Conservation (phyloP, 176 grass and related monocot genomes). For the Cenchrus americanus region DNA sequence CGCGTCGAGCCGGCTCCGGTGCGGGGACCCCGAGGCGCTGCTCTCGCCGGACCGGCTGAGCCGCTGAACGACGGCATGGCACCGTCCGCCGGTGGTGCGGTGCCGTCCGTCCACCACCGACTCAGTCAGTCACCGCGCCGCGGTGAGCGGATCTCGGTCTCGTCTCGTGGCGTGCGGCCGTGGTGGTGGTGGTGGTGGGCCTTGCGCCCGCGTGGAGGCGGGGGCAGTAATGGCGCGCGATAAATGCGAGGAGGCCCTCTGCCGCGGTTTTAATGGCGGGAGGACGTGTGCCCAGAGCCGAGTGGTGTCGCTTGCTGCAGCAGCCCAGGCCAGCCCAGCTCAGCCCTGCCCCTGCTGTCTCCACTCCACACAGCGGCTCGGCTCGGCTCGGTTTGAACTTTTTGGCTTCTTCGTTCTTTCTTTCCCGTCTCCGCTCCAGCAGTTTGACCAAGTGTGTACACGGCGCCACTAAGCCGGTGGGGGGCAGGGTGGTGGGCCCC, state of each 20-base stretch:
- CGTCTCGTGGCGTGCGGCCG: neutral
- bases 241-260: slow-evolving; percentile 45
- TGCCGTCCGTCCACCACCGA: too few species aligned
- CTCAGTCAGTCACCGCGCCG: neutral
- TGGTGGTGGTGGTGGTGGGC: slow-evolving; percentile 47
- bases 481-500: neutral
- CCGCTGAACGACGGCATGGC: slow-evolving; percentile 25
- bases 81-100: neutral
- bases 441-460: neutral
- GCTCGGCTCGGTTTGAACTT: neutral
- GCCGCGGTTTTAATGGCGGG: slow-evolving; percentile 59
- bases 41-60: slow-evolving; percentile 85
- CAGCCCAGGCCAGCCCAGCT: too few species aligned
- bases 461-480: too few species aligned
- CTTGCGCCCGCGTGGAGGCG: slow-evolving; percentile 34
- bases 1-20: slow-evolving; percentile 73
- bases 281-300: slow-evolving; percentile 46
- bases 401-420: neutral
- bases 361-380: neutral
- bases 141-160: slow-evolving; percentile 28
- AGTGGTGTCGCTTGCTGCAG: slow-evolving; percentile 36
- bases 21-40: slow-evolving; percentile 93
- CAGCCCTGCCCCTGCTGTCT: neutral
- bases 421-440: neutral
- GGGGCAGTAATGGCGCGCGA: slow-evolving; percentile 57